phyloP scores from a whole-genome alignment of 2,329 filamentous ascomycete species.

The Karstenula rhodostoma region DNA sequence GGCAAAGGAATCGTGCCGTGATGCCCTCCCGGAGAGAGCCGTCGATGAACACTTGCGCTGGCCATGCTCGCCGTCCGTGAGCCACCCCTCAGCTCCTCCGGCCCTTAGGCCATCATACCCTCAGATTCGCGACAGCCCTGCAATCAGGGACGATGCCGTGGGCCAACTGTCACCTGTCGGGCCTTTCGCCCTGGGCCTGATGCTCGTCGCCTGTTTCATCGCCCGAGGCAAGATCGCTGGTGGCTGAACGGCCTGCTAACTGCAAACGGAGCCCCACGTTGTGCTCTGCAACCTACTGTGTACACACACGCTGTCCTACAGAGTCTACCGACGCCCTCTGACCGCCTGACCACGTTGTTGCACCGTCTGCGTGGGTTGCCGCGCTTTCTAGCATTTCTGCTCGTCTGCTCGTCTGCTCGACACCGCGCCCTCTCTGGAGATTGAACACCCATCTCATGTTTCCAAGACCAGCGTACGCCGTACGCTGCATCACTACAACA shows the following conservation, averaged over 20 bases:
- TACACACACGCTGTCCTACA: neutral
- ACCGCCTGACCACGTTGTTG: neutral
- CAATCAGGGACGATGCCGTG: neutral
- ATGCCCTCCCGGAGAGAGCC: neutral
- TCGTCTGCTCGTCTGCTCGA: neutral
- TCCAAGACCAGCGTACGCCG: neutral
- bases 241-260: slow-evolving; percentile 32
- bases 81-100: slow-evolving; percentile 3
- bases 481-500: neutral
- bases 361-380: neutral
- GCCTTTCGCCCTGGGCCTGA: slow-evolving; percentile 13
- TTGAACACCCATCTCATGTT: neutral
- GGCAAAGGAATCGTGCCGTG: neutral
- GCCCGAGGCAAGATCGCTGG: slow-evolving; percentile 32
- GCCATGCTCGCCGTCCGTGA: neutral
- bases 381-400: neutral
- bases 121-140: slow-evolving; percentile 6
- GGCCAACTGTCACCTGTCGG: neutral
- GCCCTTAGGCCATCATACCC: no score
- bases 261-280: slow-evolving; percentile 8
- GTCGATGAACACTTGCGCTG: neutral
- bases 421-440: neutral
- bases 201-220: slow-evolving; percentile 40
- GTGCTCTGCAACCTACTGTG: neutral
- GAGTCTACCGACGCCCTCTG: neutral